Evolutionary conservation across 352 stramenopile species (phyloP).

Genomic region (Thalassiosira ordinaria): DNA sequence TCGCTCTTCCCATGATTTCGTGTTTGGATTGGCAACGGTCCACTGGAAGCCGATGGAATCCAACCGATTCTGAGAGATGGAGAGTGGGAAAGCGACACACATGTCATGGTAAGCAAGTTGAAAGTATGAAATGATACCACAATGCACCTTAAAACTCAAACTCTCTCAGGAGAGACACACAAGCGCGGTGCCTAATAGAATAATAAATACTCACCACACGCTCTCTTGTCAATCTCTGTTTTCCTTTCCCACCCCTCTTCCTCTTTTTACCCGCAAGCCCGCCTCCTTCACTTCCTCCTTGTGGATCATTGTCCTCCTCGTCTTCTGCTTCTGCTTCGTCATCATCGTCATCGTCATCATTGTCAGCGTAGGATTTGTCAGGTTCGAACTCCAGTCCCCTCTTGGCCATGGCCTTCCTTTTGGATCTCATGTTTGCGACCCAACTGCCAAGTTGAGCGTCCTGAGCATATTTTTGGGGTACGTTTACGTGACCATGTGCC

Average conservation of each 20-base stretch:
- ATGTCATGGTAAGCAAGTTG: conserved; percentile 47
- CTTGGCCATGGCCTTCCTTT: conserved; percentile 29
- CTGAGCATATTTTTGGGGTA: conserved; percentile 28
- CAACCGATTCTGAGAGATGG: conserved; percentile 27
- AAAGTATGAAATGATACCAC: not conserved
- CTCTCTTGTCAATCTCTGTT: conserved; percentile 32
- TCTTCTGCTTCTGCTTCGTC: not conserved
- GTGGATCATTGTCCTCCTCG: not conserved
- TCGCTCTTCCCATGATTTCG: conserved; percentile 71
- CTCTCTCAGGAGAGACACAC: too few species aligned
- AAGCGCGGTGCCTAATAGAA: too few species aligned
- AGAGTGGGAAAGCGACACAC: conserved; percentile 21
- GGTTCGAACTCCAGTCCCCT: conserved; percentile 23
- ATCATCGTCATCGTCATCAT: conserved; percentile 9
- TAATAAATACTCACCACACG: conserved; percentile 1
- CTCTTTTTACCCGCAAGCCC: conserved; percentile 7
- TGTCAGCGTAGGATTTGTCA: not conserved
- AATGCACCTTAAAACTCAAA: too few species aligned
- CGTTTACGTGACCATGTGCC: conserved; percentile 37
- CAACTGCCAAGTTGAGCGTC: conserved; percentile 38
- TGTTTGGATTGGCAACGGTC: conserved; percentile 43
- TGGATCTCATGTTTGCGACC: conserved; percentile 35
- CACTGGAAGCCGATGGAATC: conserved; percentile 71
- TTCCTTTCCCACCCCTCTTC: conserved; percentile 18
- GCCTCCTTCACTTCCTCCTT: not conserved